A percentile compares a stretch with the other conserved stretches of the same genome.
Evolutionary conservation across 108 stramenopile genomes (phyloP).

Genomic region (Seminavis robusta): DNA sequence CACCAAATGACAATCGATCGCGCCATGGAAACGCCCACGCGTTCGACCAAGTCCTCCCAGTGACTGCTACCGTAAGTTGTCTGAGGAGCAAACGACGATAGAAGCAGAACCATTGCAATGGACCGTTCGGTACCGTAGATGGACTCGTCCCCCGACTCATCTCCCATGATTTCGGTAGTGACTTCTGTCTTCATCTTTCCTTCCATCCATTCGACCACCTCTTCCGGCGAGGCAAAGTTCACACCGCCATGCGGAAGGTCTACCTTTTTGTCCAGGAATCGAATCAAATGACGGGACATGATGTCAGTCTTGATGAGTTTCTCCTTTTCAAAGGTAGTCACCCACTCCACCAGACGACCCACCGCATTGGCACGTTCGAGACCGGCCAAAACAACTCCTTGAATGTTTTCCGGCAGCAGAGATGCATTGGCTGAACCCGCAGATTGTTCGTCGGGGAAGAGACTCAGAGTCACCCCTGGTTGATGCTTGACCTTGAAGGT

Average conservation of each 20-base stretch:
- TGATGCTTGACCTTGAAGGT: neutral
- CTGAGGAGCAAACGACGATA: slow-evolving; percentile 2
- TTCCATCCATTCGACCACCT: too few relatives aligned
- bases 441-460: neutral
- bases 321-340: neutral
- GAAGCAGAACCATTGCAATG: neutral
- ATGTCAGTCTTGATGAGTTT: too few relatives aligned
- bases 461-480: neutral
- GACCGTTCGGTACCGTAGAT: too few relatives aligned
- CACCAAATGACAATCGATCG: neutral
- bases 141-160: too few relatives aligned
- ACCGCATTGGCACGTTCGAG: neutral
- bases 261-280: too few relatives aligned
- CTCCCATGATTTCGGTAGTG: too few relatives aligned
- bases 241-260: too few relatives aligned
- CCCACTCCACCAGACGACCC: neutral
- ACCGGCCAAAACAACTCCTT: neutral
- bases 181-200: too few relatives aligned
- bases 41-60: neutral
- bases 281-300: too few relatives aligned
- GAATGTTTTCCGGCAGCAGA: neutral
- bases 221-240: too few relatives aligned
- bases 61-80: neutral
- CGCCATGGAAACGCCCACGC: neutral
- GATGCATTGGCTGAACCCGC: too few relatives aligned